Conservation (phyloP, 176 grass and related monocot genomes). For the Aegilops bicornis region DNA sequence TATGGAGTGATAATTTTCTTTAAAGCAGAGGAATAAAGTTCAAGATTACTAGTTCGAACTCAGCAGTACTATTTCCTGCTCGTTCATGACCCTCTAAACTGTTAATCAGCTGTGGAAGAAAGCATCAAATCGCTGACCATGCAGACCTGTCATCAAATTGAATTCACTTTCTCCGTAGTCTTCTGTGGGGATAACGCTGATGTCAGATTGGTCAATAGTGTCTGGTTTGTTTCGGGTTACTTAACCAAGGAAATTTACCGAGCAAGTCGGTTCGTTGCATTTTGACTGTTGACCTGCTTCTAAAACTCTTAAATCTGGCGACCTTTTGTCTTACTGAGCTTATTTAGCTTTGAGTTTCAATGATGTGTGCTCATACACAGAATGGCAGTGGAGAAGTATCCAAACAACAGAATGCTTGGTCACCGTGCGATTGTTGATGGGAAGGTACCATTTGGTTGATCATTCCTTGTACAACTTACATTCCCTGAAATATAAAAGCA, state of each 20-base stretch:
- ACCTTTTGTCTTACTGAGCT: slow-evolving; percentile 1
- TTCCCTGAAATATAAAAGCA: not conserved
- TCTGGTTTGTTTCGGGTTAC: not conserved
- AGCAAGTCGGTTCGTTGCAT: not conserved
- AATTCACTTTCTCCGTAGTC: not conserved
- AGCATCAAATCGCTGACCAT: not conserved
- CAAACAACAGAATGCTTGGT: slow-evolving; percentile 79
- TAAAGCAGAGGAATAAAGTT: not conserved
- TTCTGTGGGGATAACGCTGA: slow-evolving; percentile 14
- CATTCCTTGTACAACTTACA: not conserved
- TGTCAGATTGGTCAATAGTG: slow-evolving; percentile 17
- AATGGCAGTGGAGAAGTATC: slow-evolving; percentile 63
- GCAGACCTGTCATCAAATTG: slow-evolving; percentile 6
- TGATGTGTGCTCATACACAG: slow-evolving; percentile 26
- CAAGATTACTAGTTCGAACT: not conserved
- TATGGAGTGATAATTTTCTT: not conserved
- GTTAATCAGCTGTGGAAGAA: not conserved
- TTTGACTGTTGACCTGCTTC: not conserved
- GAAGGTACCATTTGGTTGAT: slow-evolving; percentile 44
- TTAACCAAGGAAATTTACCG: not conserved
- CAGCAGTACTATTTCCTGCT: not conserved
- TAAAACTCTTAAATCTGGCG: slow-evolving; percentile 9
- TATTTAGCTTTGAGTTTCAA: slow-evolving; percentile 10
- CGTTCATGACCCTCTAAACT: not conserved
- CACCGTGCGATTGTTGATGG: slow-evolving; percentile 60